These are phyloP conservation scores for Phytophthora pistaciae DNA, from an alignment of 352 stramenopile species.

Conservation along the genomic window DNA sequence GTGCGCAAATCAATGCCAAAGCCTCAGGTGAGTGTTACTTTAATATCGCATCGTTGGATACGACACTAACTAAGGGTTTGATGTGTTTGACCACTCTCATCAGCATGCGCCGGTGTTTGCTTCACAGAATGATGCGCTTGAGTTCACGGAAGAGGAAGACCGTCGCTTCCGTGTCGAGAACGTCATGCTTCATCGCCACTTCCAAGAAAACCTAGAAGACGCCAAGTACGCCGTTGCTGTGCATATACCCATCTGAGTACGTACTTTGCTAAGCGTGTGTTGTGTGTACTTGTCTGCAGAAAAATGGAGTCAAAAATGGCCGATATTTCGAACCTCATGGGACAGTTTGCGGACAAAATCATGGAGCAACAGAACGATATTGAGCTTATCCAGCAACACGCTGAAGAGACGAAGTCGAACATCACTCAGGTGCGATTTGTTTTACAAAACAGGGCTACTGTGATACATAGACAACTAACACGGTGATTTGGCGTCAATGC, in stretches of 20 bases:
- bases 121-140: constrained; percentile 57
- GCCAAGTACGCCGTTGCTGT: constrained; percentile 62
- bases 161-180: constrained; percentile 77
- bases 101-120: constrained; percentile 44
- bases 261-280: neutral
- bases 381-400: constrained; percentile 78
- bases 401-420: constrained; percentile 75
- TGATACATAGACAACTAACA: neutral
- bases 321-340: constrained; percentile 87
- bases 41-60: neutral
- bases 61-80: neutral
- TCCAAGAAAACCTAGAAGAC: constrained; percentile 89
- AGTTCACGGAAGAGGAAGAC: constrained; percentile 75
- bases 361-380: constrained; percentile 86
- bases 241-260: neutral
- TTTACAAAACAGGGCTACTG: neutral
- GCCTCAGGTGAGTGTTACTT: constrained; percentile 12
- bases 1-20: constrained; percentile 8
- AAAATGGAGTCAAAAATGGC: constrained; percentile 89
- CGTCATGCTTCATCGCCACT: constrained; percentile 80
- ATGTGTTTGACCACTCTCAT: neutral
- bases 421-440: constrained; percentile 61
- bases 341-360: constrained; percentile 88
- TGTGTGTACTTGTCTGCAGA: constrained; percentile 30
- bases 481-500: neutral